These are phyloP conservation scores for Fraxinus baroniana DNA, from an alignment of 305 asterid genomes.

Conservation along the genomic window DNA sequence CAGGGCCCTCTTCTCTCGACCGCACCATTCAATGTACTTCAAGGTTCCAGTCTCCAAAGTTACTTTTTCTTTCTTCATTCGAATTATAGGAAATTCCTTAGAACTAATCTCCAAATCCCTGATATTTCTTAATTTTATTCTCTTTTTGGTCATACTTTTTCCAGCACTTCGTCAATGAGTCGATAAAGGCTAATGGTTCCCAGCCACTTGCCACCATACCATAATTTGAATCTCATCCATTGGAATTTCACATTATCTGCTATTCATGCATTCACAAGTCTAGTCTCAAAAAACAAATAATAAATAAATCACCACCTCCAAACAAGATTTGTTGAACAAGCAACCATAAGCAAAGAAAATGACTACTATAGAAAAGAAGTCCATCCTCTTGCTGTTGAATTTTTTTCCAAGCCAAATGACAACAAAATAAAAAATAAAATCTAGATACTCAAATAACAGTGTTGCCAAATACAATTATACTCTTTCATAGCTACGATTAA, in stretches of 20 bases:
- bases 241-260: not conserved
- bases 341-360: not conserved
- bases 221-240: not conserved
- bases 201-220: not conserved
- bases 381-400: not conserved
- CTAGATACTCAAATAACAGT: not conserved
- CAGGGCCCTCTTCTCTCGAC: not conserved
- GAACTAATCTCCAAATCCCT: not conserved
- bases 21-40: not conserved
- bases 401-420: not conserved
- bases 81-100: not conserved
- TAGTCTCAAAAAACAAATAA: not conserved
- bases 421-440: not conserved
- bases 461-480: not conserved
- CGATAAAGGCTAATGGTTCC: not conserved
- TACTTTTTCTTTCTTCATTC: not conserved
- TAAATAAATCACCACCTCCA: not conserved
- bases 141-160: not conserved
- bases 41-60: not conserved
- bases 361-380: not conserved
- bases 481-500: not conserved
- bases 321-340: not conserved
- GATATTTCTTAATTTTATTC: not conserved
- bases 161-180: not conserved
- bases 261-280: not conserved